Evolutionary conservation across 1,284 basidiomycete species (phyloP), one percentile per base, ranked within the genome.

Genomic region (Coriolopsis trogii): DNA sequence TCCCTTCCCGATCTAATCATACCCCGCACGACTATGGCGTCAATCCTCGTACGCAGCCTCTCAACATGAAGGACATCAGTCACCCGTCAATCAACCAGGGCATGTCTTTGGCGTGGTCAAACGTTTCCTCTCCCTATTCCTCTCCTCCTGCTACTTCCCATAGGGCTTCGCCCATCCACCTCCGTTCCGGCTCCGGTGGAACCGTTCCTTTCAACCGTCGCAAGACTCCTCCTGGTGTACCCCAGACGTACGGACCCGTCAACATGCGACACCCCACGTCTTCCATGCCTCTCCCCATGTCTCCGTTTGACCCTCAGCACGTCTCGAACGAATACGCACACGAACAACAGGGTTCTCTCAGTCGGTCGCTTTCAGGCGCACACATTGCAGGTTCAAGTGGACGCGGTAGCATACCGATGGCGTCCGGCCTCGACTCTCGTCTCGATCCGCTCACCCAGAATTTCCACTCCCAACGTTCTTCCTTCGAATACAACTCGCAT

Each of bases 41-140:
- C 61, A 71, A 68, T 50, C 60, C 70, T 16, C 57, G 64, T 31
- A 38, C 61, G 18, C 56, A 56, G 24, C 58, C 56, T 6, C 56
- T 59, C 36, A 61, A 62, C 40, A 51, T 58, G 18, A 66, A 66
- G 48, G 66, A 67, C 49, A 45, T 60, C 42, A 42, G 49, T 46
- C 61, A 63, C 20, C 43, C 58, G 15, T 46, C 51, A 26, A 37
- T 51, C 20, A 49, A 34, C 16, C 60, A 62, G 45, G 29, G 46
- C 15, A 18, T 50, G 30, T 20, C 53, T 6, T 43, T 46, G 12
- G 52, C 58, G 18, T 69, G 67, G 66, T 58, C 62, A 25, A 62
- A 65, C 51, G 59, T 62, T 34, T 60, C 62, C 29, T 61, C 67
- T 21, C 60, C 67, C 18, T 67, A 66, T 46, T 59, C 67, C 7